Evolutionary conservation across 78 protist genomes (phyloP), one percentile per base, ranked within the genome.

Genomic region (Dictyostelium capitatum): DNA sequence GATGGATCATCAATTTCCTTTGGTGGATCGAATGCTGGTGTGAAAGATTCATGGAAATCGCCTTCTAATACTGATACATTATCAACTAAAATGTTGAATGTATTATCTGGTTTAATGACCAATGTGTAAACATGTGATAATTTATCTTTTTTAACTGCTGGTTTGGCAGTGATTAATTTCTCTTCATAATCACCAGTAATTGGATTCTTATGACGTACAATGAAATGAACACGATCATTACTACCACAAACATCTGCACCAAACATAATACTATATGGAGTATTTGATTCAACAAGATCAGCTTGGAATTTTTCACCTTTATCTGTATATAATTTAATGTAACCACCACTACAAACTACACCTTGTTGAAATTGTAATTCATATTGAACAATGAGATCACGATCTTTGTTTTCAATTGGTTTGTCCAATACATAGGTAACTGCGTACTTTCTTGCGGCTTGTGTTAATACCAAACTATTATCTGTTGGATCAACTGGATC

Each of bases 171-270:
- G 77, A 85, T 72, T 83, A 79, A 83, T 59, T 95, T 94, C 50
- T 91, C 96, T 82, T 90, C 78, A 74, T 93, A 95, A 20, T 15
- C 47, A 25, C 43, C 59, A 15, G 73, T 72, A 73, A 93, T 91
- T 80, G 89, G 74, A 69, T 97, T 98, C 54, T 90, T 65, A 96
- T 96, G 79, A 64, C 47, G 75, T 54, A 98, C 95, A 82, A 99
- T 97, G 48, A 98, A 82, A 95, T 98, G 99, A 25, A 98, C 89
- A 56, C 95, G 91, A 50, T 85, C 93, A 47, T 67, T 70, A 25
- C 23, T 41, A 23, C 99, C 99, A 79, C 99, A 98, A 51, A 91
- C 93, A 85, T 98, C 99, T 20, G 99, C 99, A 15, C 99, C 99
- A 89, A 98, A 98, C 99, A 98, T 98, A 47, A 98, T 83, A 41